Percentiles rank a stretch among this genome's conserved stretches.
phyloP scores from a whole-genome alignment of 305 asterid genomes.

The Solanum hybrid region DNA sequence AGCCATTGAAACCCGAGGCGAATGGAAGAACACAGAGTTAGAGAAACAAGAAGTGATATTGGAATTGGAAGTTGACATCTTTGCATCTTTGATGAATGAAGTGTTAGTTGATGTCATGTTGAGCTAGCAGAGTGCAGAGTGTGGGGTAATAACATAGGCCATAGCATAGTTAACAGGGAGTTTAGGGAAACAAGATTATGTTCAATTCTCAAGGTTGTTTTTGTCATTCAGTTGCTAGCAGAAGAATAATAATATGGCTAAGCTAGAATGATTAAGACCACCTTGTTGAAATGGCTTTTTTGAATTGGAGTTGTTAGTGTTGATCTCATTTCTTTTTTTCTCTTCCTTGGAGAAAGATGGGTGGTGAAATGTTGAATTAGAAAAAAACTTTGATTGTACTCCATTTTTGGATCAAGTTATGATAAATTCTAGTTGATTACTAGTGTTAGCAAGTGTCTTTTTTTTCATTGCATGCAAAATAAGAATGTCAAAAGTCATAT shows the following conservation, averaged over 20 bases:
- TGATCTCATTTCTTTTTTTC: not conserved
- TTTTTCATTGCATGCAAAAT: not conserved
- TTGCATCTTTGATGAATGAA: slow-evolving; percentile 42
- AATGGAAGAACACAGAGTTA: slow-evolving; percentile 42
- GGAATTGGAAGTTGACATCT: slow-evolving; percentile 52
- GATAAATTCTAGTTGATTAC: not conserved
- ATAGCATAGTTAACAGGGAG: not conserved
- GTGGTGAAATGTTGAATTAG: not conserved
- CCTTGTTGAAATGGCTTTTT: slow-evolving; percentile 8
- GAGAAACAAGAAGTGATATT: slow-evolving; percentile 36
- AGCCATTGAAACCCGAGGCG: slow-evolving; percentile 52
- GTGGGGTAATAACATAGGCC: not conserved
- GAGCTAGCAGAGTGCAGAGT: not conserved
- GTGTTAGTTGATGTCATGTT: slow-evolving; percentile 23
- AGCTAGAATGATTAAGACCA: slow-evolving; percentile 20
- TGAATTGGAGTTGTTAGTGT: slow-evolving; percentile 6
- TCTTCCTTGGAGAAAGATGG: not conserved
- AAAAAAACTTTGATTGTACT: not conserved
- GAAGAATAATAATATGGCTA: not conserved
- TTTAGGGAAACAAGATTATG: not conserved
- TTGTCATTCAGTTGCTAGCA: slow-evolving; percentile 13
- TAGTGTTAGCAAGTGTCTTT: not conserved
- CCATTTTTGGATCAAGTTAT: slow-evolving; percentile 2
- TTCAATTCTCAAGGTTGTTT: slow-evolving; percentile 15
- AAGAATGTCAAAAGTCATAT: not conserved